These are phyloP conservation scores for Fusarium albosuccineum DNA, from an alignment of 2,329 filamentous ascomycete species.

Conservation along the genomic window DNA sequence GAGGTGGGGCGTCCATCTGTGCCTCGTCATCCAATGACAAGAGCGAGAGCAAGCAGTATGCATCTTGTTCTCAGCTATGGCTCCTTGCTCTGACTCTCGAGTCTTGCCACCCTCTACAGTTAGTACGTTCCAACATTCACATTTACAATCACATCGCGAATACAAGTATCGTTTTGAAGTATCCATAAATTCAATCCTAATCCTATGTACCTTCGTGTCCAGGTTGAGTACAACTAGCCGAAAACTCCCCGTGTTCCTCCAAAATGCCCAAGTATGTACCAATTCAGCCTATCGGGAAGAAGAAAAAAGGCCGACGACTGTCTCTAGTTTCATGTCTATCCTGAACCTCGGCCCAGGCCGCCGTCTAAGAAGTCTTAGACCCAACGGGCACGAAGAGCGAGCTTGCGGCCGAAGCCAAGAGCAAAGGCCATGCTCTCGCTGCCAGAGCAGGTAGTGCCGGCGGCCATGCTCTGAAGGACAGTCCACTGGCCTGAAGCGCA, in stretches of 20 bases:
- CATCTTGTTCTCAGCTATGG: neutral
- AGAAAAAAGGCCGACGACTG: neutral
- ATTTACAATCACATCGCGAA: slow-evolving; percentile 10
- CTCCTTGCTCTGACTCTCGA: neutral
- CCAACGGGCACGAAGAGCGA: slow-evolving; percentile 28
- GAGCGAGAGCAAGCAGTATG: too few species aligned
- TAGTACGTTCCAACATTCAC: neutral
- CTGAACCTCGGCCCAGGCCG: slow-evolving; percentile 5
- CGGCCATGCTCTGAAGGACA: slow-evolving; percentile 60
- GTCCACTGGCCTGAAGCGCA: slow-evolving; percentile 72
- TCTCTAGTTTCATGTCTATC: slow-evolving; percentile 15
- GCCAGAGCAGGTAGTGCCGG: slow-evolving; percentile 64
- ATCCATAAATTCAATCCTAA: slow-evolving; percentile 33
- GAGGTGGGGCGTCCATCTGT: too few species aligned
- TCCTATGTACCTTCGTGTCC: slow-evolving; percentile 15
- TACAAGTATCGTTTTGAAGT: slow-evolving; percentile 20
- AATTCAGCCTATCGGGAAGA: neutral
- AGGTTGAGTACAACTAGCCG: slow-evolving; percentile 28
- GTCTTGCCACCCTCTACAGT: neutral
- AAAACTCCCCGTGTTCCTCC: slow-evolving; percentile 31
- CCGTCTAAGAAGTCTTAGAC: slow-evolving; percentile 23
- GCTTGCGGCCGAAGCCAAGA: slow-evolving; percentile 35
- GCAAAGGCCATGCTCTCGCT: slow-evolving; percentile 46
- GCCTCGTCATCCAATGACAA: too few species aligned
- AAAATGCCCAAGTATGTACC: slow-evolving; percentile 21